Conservation (phyloP, 306 rosid genomes). For the Alnus rubra region DNA sequence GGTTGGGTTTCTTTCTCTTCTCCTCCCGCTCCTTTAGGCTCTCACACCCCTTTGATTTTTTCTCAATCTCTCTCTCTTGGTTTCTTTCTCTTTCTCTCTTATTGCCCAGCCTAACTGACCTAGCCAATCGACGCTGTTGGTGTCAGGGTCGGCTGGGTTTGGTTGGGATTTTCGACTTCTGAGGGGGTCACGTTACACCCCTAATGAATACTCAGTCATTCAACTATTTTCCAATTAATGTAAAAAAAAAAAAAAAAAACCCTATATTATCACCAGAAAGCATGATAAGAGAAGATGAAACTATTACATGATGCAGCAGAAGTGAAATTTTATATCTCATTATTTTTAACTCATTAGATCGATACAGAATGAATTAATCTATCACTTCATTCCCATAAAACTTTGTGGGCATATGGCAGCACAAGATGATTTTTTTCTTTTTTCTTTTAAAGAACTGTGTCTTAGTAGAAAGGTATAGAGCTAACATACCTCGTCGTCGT, state of each 20-base stretch:
- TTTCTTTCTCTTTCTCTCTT: too few relatives aligned
- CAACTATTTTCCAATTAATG: neutral
- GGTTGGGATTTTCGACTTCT: too few relatives aligned
- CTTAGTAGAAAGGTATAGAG: neutral
- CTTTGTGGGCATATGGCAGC: neutral
- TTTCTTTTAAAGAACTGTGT: neutral
- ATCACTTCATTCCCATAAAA: neutral
- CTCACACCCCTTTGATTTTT: too few relatives aligned
- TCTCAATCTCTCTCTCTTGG: too few relatives aligned
- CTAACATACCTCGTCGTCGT: slow-evolving; percentile 55
- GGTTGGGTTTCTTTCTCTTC: too few relatives aligned
- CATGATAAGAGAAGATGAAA: neutral
- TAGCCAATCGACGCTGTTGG: too few relatives aligned
- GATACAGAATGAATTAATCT: neutral
- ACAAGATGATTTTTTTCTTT: neutral
- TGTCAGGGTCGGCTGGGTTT: too few relatives aligned
- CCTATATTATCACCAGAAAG: neutral
- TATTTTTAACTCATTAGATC: neutral
- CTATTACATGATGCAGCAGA: neutral
- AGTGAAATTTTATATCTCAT: neutral
- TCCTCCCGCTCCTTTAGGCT: too few relatives aligned
- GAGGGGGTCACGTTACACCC: too few relatives aligned
- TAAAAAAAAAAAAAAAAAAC: neutral
- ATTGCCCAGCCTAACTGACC: too few relatives aligned
- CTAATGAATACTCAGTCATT: neutral